Evolutionary conservation across 1,284 basidiomycete species (phyloP), one percentile per base, ranked within the genome.

Genomic region (Cryptococcus neoformans): DNA sequence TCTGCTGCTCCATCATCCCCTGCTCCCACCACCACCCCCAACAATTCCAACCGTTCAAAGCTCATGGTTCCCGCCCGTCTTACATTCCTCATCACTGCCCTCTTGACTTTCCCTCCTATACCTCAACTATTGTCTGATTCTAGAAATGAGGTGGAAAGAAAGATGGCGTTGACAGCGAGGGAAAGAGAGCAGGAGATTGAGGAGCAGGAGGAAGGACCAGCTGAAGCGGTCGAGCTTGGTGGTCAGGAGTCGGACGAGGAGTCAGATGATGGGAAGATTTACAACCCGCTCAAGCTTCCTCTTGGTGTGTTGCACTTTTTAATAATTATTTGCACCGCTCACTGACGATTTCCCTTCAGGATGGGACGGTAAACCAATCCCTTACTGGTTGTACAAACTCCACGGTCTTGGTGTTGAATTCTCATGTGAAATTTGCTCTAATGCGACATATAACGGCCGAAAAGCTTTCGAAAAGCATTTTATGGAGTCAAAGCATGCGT

Each of bases 361-460:
- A 42, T 64, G 58, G 59, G 69, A 72, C 52, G 69, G 69, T 11
- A 68, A 69, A 51, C 69, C 68, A 3, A 59, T 59, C 44, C 58
- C 58, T 11, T 56, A 45, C 37, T 59, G 58, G 54, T 74, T 99
- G 58, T 99, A 95, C 81, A 99, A 98, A 78, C 80, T 99, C 53
- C 96, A 99, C 76, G 96, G 96, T 1, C 81, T 99, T 21, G 94
- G 95, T 35, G 94, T 97, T 51, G 93, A 97, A 77, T 99, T 97
- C 78, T 85, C 87, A 58, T 99, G 96, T 73, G 95, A 99, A 80
- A 97, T 99, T 68, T 99, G 96, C 54, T 44, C 39, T 44, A 45
- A 49, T 45, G 21, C 47, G 46, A 39, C 50, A 50, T 51, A 49
- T 48, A 41, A 51, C 17, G 54, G 50, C 28, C 53, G 73, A 44